Evolutionary conservation across 768 basidiomycete species (phyloP), one percentile per base, ranked within the genome.

Genomic region (Pleurotus sapidus): DNA sequence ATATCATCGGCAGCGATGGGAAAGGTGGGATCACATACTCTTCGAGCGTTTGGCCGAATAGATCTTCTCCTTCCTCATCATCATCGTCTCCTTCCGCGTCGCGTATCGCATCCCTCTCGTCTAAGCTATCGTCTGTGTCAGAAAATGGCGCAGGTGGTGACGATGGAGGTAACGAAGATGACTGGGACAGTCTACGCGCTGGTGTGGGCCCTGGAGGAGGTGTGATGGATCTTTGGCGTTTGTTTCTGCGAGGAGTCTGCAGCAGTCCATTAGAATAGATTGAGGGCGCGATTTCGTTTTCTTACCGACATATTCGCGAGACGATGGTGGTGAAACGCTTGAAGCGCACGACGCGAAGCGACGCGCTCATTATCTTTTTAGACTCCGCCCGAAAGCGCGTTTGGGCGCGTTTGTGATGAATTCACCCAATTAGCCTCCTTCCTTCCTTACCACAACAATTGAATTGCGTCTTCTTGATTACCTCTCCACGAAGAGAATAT

Each of bases 61-160:
- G 83, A 74, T 98, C 96, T 70, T 82, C 93, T 9, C 88, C 91
- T 15, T 84, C 91, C 4, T 85, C 91, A 25, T 77, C 76, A 5
- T 77, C 76, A 5, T 79, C 83, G 3, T 81, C 88, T 51, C 86
- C 87, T n/a, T 86, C 85, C 12, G 84, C 73, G 64, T 89, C 84
- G 55, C 69, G 75, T 3, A 89, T 78, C 1, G 79, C 84, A 61
- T 89, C 87, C 8, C 83, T 81, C 58, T 91, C 89, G 40, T 87
- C 86, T 38, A 89, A 56, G 56, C 83, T 87, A 20, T 93, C 93
- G 56, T 95, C 91, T 23, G 92, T 89, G 63, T 97, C 95, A 4
- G 88, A 88, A 67, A 97, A 93, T 4, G 86, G 86, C 2, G 84
- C 79, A 3, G 87, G 91, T 3, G 93, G 91, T 4, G 91, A 93